phyloP scores from a whole-genome alignment of 2,329 filamentous ascomycete species.

The Penicillium sp. region DNA sequence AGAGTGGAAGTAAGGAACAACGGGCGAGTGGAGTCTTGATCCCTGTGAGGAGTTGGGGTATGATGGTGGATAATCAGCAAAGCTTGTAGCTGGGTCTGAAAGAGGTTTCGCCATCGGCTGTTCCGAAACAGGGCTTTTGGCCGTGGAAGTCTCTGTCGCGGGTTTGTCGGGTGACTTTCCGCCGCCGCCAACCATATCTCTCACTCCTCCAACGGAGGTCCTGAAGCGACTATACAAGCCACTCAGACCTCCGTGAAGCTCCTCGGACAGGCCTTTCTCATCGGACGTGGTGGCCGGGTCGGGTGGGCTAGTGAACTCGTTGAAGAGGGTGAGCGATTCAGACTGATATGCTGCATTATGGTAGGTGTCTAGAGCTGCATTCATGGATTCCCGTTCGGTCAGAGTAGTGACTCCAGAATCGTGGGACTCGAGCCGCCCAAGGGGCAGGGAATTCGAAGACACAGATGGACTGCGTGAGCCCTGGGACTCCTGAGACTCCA shows the following conservation, averaged over 20 bases:
- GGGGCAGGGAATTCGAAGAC: constrained; percentile 45
- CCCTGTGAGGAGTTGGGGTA: constrained; percentile 34
- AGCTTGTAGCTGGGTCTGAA: constrained; percentile 21
- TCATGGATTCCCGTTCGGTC: constrained; percentile 69
- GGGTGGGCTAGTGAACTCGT: constrained; percentile 69
- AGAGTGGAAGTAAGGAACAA: constrained; percentile 30
- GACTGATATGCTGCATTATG: constrained; percentile 84
- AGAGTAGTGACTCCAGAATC: constrained; percentile 50
- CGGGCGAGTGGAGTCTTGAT: constrained; percentile 40
- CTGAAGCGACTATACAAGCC: constrained; percentile 83
- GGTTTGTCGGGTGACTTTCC: constrained; percentile 32
- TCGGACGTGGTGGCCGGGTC: constrained; percentile 63
- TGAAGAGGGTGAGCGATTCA: constrained; percentile 83
- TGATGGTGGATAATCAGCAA: constrained; percentile 26
- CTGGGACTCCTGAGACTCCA: constrained; percentile 38
- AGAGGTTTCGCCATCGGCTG: constrained; percentile 26
- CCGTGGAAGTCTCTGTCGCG: constrained; percentile 23
- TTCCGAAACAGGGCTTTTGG: constrained; percentile 30
- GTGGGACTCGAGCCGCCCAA: constrained; percentile 48
- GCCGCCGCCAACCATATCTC: constrained; percentile 47
- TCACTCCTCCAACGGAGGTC: constrained; percentile 71
- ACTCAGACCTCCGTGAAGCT: constrained; percentile 80
- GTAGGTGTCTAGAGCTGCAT: constrained; percentile 77
- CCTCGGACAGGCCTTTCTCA: constrained; percentile 65
- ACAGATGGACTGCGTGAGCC: constrained; percentile 44